Evolutionary conservation across 139 green algal species (phyloP), one percentile per base, ranked within the genome.

Genomic region (Chara braunii): DNA sequence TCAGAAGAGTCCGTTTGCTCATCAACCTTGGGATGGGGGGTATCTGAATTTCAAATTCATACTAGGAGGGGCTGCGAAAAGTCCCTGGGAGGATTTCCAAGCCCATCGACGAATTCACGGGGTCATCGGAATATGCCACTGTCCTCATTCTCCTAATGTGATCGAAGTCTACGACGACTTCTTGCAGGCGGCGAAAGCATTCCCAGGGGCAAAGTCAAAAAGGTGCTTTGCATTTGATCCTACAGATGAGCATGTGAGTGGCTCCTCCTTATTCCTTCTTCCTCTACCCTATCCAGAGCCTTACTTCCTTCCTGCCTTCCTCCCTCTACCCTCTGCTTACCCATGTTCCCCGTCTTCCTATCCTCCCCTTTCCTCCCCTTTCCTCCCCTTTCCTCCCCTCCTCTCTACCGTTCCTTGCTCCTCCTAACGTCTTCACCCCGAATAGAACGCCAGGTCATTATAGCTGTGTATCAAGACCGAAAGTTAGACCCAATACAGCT

Each of bases 141-240:
- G 86, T 57, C 83, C 85, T 40, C 24, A 51, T 9, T 43, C 51
- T 2, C 14, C 55, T 0, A 77, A 86, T 37, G 62, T 88, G 9
- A 55, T 29, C 1, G 63, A 68, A 8, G 72, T 73, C 3, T 87
- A 86, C 53, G 24, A 50, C 3, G 63, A 79, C 37, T 89, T 89
- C 42, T 28, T 71, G 12, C 5, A 14, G n/a, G 54, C 44, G 2
- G 50, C 29, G 64, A 60, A 84, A 74, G 62, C 29, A 68, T 92
- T 82, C 69, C 80, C 83, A 0, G 84, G 88, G 32, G 82, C 88
- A 4, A 69, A 86, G 28, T 77, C 85, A 1, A 22, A 78, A 8
- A 83, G 89, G 14, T 90, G 84, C 75, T 86, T 92, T 48, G 82
- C 80, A 3, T 94, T 95, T 67, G 82, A 94, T 67, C 83, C 87